phyloP scores from a whole-genome alignment of 371 early-diverging fungal genomes.

The Batrachochytrium dendrobatidis region DNA sequence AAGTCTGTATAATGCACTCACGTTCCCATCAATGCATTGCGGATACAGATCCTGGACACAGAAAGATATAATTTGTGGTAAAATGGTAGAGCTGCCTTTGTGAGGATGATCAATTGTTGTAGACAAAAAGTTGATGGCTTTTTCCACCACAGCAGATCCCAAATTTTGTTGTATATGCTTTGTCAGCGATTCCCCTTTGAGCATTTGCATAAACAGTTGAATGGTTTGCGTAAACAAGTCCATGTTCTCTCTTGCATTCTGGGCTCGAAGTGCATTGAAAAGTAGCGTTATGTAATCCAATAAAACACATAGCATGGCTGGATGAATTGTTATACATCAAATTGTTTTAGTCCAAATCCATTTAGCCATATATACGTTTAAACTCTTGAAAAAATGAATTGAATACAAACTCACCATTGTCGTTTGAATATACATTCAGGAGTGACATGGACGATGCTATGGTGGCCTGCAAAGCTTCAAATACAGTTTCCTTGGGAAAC shows the following conservation, averaged over 20 bases:
- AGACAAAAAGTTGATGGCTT: background rate
- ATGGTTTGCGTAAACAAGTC: background rate
- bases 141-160: background rate
- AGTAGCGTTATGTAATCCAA: background rate
- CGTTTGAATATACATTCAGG: background rate
- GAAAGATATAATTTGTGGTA: conserved; percentile 7
- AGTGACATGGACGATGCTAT: background rate
- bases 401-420: background rate
- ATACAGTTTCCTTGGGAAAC: background rate
- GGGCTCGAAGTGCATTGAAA: background rate
- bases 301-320: background rate
- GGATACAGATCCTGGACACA: conserved; percentile 1
- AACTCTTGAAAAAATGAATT: background rate
- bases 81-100: background rate
- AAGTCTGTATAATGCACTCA: too few species aligned
- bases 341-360: background rate
- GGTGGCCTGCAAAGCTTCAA: background rate
- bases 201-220: background rate
- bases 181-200: background rate
- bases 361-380: background rate
- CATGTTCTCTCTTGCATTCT: background rate
- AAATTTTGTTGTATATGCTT: background rate
- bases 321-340: background rate
- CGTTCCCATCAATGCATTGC: conserved; percentile 1
- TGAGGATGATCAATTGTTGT: background rate